Evolutionary conservation across 176 grass and related monocot species (phyloP).

Genomic region (sorghum (Sorghum bicolor)): Sorghum_bicolor_NCBIv3 NC_012871.2:640001-640500

Average conservation of each 20-base stretch:
- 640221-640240: constrained; percentile 10
- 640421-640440: too few species aligned
- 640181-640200: constrained; percentile 60
- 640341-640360: constrained; percentile 49
- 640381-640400: too few species aligned
- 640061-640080: neutral
- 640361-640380: too few species aligned
- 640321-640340: constrained; percentile 69
- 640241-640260: constrained; percentile 10
- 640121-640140: constrained; percentile 79
- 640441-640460: neutral
- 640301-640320: constrained; percentile 63
- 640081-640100: constrained; percentile 62
- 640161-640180: constrained; percentile 56
- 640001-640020: neutral
- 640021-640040: neutral
- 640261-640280: constrained; percentile 34
- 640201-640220: constrained; percentile 46
- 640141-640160: constrained; percentile 72
- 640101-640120: constrained; percentile 73
- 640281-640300: constrained; percentile 41
- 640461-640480: too few species aligned
- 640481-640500: neutral
- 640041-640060: neutral
- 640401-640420: too few species aligned